Evolutionary conservation across 495 filamentous ascomycete genomes (phyloP).

Genomic region (Achaetomiella virescens): DNA sequence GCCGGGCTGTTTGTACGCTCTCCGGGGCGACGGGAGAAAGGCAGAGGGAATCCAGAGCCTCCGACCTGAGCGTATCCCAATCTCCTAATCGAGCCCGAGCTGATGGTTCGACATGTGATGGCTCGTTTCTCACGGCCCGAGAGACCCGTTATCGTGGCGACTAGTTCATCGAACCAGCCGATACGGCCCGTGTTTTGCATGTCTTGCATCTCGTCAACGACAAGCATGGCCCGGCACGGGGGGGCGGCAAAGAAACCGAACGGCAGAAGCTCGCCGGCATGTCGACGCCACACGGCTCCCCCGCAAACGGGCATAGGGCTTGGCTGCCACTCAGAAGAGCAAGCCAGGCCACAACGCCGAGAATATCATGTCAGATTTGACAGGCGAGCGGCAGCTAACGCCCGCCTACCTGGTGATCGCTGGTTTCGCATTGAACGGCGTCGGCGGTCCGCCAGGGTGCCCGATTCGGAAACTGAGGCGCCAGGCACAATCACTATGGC

Average conservation of each 20-base stretch:
- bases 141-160: too few species aligned
- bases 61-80: neutral
- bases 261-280: neutral
- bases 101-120: conserved; percentile 20
- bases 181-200: neutral
- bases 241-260: neutral
- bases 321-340: neutral
- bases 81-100: conserved; percentile 12
- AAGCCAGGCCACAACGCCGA: conserved; percentile 1
- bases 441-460: conserved; percentile 6
- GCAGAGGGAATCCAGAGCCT: neutral
- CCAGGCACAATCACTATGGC: conserved; percentile 4
- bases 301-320: conserved; percentile 9
- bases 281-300: neutral
- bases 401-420: neutral
- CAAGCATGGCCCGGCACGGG: neutral
- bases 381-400: conserved; percentile 9
- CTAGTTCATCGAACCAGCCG: neutral
- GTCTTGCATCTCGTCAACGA: neutral
- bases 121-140: conserved; percentile 3
- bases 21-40: conserved; percentile 2
- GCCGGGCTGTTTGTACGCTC: conserved; percentile 16
- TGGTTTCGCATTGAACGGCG: neutral
- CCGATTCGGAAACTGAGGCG: conserved; percentile 14
- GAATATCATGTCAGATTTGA: conserved; percentile 18